Percentiles rank a stretch among this genome's conserved stretches.
Conservation (phyloP, 2,329 filamentous ascomycete genomes). For the Cephalotrichum gorgonifer region DNA sequence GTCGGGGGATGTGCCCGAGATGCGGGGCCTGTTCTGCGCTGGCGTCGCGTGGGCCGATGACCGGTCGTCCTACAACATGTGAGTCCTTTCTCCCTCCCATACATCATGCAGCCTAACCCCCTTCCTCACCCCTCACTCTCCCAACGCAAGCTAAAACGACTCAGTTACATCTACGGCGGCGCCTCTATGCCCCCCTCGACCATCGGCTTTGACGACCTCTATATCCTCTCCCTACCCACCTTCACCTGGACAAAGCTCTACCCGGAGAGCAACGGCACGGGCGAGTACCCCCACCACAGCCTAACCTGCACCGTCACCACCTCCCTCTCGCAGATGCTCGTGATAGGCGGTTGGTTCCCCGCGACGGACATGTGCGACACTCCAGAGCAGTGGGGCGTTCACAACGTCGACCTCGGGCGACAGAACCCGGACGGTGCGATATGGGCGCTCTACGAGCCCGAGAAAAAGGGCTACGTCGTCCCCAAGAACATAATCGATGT, state of each 20-base stretch:
- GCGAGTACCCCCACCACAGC: slow-evolving; percentile 38
- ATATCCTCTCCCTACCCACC: slow-evolving; percentile 50
- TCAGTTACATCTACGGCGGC: slow-evolving; percentile 52
- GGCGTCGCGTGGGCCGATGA: slow-evolving; percentile 49
- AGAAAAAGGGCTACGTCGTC: slow-evolving; percentile 41
- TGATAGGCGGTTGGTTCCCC: slow-evolving; percentile 51
- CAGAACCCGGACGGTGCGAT: slow-evolving; percentile 32
- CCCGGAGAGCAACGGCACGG: slow-evolving; percentile 25
- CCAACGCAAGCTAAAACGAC: not conserved
- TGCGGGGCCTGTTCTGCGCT: slow-evolving; percentile 49
- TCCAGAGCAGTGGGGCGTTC: slow-evolving; percentile 40
- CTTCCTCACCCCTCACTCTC: not conserved
- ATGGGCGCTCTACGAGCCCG: slow-evolving; percentile 41
- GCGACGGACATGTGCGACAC: slow-evolving; percentile 37
- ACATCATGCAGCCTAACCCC: not conserved
- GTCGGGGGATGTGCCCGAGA: slow-evolving; percentile 37
- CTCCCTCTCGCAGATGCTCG: slow-evolving; percentile 47
- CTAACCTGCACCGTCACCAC: slow-evolving; percentile 46
- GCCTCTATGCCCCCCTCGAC: slow-evolving; percentile 33
- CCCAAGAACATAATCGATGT: slow-evolving; percentile 37
- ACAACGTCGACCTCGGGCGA: slow-evolving; percentile 43
- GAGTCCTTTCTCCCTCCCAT: slow-evolving; percentile 13
- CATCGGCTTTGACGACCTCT: slow-evolving; percentile 48
- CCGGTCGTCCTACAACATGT: slow-evolving; percentile 55
- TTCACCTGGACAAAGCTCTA: slow-evolving; percentile 54